Conservation (phyloP, 1,284 basidiomycete genomes). For the Ceraceosorus guamensis region DNA sequence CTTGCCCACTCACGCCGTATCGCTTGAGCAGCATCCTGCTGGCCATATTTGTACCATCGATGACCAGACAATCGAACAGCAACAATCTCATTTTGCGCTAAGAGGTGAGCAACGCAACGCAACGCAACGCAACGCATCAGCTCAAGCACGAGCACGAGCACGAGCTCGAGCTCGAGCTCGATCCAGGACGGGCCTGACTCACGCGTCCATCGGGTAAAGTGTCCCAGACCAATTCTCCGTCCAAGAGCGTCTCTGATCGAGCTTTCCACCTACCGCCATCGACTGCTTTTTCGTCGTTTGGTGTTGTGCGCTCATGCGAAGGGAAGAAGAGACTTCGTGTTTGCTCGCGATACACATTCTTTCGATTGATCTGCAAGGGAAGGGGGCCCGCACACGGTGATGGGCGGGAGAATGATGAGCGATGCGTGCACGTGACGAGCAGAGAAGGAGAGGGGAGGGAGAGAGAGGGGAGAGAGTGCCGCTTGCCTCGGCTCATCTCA, state of each 20-base stretch:
- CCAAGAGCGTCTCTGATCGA: slow-evolving; percentile 66
- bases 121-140: background rate
- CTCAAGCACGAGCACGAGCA: background rate
- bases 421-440: too few species aligned
- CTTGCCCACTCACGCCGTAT: slow-evolving; percentile 65
- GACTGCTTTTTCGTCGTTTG: background rate
- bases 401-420: too few species aligned
- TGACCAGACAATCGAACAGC: slow-evolving; percentile 86
- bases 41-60: slow-evolving; percentile 81
- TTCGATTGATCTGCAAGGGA: slow-evolving; percentile 67
- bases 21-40: slow-evolving; percentile 70
- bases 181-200: background rate
- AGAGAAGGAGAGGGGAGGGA: too few species aligned
- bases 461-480: background rate
- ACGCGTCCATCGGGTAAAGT: slow-evolving; percentile 54
- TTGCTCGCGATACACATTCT: slow-evolving; percentile 71
- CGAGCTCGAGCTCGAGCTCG: background rate
- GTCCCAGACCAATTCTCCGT: slow-evolving; percentile 92
- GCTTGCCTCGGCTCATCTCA: background rate
- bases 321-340: slow-evolving; percentile 76
- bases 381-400: background rate
- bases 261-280: slow-evolving; percentile 52
- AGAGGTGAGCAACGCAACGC: too few species aligned
- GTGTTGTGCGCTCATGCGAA: slow-evolving; percentile 17
- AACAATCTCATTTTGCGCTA: slow-evolving; percentile 77